Conservation (phyloP, 225 moss, liverwort and hornwort species). For the Bryoerythrophyllum caledonicum region DNA sequence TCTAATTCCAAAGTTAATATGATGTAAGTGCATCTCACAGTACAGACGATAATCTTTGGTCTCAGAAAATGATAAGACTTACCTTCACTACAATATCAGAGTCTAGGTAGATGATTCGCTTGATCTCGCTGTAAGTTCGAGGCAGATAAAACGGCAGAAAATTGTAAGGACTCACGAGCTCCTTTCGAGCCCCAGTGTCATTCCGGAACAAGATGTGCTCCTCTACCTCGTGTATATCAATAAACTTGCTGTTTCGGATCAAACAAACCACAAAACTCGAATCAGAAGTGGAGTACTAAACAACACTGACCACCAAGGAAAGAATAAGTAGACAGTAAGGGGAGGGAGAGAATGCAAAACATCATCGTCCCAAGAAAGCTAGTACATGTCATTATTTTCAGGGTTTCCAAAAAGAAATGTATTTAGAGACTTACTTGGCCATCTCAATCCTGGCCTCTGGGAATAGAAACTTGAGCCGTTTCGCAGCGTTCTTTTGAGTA, state of each 20-base stretch:
- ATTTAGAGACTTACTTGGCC: slow-evolving; percentile 41
- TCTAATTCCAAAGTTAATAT: too few species aligned
- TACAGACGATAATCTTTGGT: not conserved
- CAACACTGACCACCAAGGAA: not conserved
- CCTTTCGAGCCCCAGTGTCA: slow-evolving; percentile 73
- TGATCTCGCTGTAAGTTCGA: slow-evolving; percentile 62
- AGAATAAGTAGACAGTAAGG: not conserved
- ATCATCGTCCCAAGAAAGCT: not conserved
- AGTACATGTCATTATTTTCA: not conserved
- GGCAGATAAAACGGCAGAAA: slow-evolving; percentile 85
- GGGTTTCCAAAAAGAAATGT: not conserved
- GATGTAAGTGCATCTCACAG: too few species aligned
- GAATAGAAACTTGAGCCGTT: slow-evolving; percentile 51
- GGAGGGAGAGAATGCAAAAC: not conserved
- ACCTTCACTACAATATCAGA: slow-evolving; percentile 95
- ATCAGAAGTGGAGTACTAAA: slow-evolving; percentile 14
- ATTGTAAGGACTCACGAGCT: slow-evolving; percentile 84
- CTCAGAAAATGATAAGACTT: not conserved
- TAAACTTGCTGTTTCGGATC: slow-evolving; percentile 38
- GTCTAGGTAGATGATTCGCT: slow-evolving; percentile 85
- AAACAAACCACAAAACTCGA: slow-evolving; percentile 4
- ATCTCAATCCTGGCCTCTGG: slow-evolving; percentile 55
- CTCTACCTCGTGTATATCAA: slow-evolving; percentile 66
- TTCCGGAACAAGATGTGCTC: slow-evolving; percentile 64
- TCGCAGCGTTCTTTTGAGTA: slow-evolving; percentile 44